phyloP scores from a whole-genome alignment of 2,329 filamentous ascomycete genomes.

The Penicillium griseofulvum region DNA sequence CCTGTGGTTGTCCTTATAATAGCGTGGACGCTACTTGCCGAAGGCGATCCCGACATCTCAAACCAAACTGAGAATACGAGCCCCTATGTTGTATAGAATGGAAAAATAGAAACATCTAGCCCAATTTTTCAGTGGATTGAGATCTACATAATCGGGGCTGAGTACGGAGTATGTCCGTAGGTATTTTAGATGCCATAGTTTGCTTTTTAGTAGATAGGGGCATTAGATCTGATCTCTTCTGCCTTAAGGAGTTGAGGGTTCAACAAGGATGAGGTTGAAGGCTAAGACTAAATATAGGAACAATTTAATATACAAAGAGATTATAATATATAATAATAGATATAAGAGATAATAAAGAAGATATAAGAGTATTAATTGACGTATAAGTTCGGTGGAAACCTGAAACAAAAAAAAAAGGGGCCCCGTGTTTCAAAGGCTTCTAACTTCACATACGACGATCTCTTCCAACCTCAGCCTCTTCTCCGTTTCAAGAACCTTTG shows the following conservation, averaged over 20 bases:
- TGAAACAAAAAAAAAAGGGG: conserved; percentile 21
- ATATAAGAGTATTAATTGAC: too few species aligned
- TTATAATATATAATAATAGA: too few species aligned
- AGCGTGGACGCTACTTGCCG: background rate
- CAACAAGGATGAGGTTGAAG: too few species aligned
- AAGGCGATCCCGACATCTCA: background rate
- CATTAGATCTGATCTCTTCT: background rate
- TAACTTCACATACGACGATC: conserved; percentile 16
- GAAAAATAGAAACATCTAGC: background rate
- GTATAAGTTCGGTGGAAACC: background rate
- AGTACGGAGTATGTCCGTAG: background rate
- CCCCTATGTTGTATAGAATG: background rate
- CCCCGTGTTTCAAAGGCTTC: conserved; percentile 16
- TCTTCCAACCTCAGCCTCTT: conserved; percentile 25
- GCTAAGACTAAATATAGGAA: background rate
- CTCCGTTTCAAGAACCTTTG: conserved; percentile 15
- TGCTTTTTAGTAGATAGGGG: background rate
- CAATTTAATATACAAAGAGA: too few species aligned
- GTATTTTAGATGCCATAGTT: background rate
- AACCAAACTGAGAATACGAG: background rate
- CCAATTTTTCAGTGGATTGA: background rate
- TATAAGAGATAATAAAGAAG: too few species aligned
- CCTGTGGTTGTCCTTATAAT: background rate
- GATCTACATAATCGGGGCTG: background rate
- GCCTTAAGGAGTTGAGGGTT: too few species aligned